Evolutionary conservation across 139 green algal genomes (phyloP).

Genomic region (Haematococcus sp.): DNA sequence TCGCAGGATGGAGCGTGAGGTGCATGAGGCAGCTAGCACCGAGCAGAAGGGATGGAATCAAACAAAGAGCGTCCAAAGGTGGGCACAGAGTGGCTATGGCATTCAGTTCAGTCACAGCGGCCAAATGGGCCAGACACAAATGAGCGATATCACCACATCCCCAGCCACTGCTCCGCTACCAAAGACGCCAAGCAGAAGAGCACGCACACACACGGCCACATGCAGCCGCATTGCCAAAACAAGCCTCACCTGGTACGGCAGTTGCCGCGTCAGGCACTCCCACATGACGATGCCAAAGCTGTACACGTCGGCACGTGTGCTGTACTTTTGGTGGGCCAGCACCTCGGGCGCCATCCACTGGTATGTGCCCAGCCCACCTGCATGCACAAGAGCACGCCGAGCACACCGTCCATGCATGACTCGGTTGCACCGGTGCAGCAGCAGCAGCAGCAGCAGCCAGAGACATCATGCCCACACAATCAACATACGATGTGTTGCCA

Average conservation of each 20-base stretch:
- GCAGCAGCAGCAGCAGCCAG: no score
- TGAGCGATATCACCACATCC: neutral
- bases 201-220: neutral
- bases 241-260: conserved; percentile 51
- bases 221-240: neutral
- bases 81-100: neutral
- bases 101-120: neutral
- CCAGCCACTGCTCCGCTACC: no score
- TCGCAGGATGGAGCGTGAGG: neutral
- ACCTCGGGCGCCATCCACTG: conserved; percentile 66
- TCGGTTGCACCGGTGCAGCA: no score
- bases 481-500: no score
- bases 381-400: no score
- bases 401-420: no score
- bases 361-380: conserved; percentile 61
- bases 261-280: conserved; percentile 52
- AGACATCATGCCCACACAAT: no score
- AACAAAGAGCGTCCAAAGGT: neutral
- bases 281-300: conserved; percentile 51
- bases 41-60: neutral
- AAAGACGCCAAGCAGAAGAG: neutral
- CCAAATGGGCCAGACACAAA: neutral
- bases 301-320: conserved; percentile 70
- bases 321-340: conserved; percentile 61
- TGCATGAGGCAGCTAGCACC: neutral